Evolutionary conservation across 2,329 filamentous ascomycete species (phyloP), one percentile per base, ranked within the genome.

Genomic region (Aureobasidium pullulans): DNA sequence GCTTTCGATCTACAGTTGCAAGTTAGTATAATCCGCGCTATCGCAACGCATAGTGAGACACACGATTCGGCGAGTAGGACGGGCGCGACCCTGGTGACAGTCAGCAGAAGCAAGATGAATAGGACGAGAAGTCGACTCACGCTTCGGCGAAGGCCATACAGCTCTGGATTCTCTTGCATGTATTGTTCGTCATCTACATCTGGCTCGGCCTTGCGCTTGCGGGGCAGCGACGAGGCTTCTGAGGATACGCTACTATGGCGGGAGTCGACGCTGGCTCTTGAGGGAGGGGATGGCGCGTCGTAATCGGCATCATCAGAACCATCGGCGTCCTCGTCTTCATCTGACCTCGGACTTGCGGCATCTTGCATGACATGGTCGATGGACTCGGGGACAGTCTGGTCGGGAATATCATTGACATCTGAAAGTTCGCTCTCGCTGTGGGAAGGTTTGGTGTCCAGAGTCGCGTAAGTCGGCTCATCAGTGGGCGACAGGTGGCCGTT

Each of bases 121-220:
- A 43, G 34, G 32, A 58, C 42, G 57, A 46, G 34, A 57, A 37
- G 9, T 15, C 15, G 54, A 75, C 88, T 63, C 86, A 94, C 92
- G 78, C 94, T 99, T 77, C 94, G 84, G 67, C 94, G 85, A 66
- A 99, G 80, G 49, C 94, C 94, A 77, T 97, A 99, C 8, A 99
- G 80, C 75, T 96, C 91, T 46, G 94, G 94, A 69, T 99, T 96
- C 69, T 90, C 88, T 68, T 87, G 83, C 67, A 97, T 96, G 70
- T 86, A 92, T 48, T 91, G 86, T 61, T 94, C 87, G 67, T 94
- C 73, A 54, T 87, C 85, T 39, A 83, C 74, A 71, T 70, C 80
- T 72, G 72, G 71, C 67, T 80, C 85, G 65, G 91, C 87, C 79
- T 96, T 96, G 62, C 80, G 75, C 79, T 96, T 96, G 62, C 80